Conservation (phyloP, 768 basidiomycete genomes). For the Xerocomellus intermedius region DNA sequence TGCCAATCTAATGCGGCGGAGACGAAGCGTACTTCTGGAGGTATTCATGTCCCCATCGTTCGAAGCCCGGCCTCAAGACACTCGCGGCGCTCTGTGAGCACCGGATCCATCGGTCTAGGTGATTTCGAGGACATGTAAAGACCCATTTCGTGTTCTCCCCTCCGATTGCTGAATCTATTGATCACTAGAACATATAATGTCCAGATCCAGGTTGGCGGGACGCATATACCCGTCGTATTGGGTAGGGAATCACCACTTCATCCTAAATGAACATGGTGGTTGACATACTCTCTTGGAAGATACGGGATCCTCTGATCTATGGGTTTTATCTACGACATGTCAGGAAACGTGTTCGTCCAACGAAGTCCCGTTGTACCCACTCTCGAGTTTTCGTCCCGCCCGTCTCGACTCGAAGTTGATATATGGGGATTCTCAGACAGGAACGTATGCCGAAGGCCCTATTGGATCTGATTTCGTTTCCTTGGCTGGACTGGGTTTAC, state of each 20-base stretch:
- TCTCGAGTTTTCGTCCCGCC: conserved; percentile 43
- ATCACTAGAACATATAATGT: conserved; percentile 59
- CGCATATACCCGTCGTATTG: conserved; percentile 53
- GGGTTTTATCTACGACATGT: conserved; percentile 66
- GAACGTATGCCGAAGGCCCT: conserved; percentile 63
- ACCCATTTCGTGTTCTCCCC: background rate
- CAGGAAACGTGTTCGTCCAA: conserved; percentile 38
- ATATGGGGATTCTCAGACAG: conserved; percentile 73
- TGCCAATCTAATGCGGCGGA: background rate
- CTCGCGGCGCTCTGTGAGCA: conserved; percentile 14
- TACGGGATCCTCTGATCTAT: conserved; percentile 77
- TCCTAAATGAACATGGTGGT: background rate
- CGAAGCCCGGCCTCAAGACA: background rate
- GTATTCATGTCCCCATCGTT: conserved; percentile 27
- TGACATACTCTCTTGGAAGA: conserved; percentile 40
- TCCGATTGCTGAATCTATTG: background rate
- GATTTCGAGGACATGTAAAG: conserved; percentile 63
- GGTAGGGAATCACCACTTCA: conserved; percentile 38
- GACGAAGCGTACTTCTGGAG: conserved; percentile 10
- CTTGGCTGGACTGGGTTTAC: conserved; percentile 50
- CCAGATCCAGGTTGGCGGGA: conserved; percentile 54
- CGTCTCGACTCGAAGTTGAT: conserved; percentile 47
- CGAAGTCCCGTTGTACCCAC: conserved; percentile 49
- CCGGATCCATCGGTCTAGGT: conserved; percentile 52
- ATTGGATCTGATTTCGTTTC: conserved; percentile 59